Base-by-base conservation (phyloP, 2,329 filamentous ascomycete species). In the Triangularia setosa region DNA sequence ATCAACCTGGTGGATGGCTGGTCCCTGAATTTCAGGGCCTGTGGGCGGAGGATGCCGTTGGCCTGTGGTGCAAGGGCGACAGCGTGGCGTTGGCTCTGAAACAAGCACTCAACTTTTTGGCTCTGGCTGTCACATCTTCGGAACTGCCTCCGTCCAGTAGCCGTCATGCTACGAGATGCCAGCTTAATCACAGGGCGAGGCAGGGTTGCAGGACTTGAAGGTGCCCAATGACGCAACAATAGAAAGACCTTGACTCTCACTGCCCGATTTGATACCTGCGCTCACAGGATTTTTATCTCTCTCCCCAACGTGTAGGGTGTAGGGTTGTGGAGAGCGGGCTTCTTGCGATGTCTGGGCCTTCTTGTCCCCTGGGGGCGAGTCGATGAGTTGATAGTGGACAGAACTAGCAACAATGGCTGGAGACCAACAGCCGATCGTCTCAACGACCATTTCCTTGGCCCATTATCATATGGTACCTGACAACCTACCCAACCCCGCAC, bases 101-200 rank as follows among this genome's bases (percentile, higher is more conserved):
- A 60, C 58, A 52, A n/a, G 56, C 16, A 23, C 30, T 35, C 33
- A 59, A 33, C 57, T 44, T 40, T n/a, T 12, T n/a, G 4, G 40
- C n/a, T 21, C 40, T 48, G 28, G 40, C 23, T 25, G 57, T 59
- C 21, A 59, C 58, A 60, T 60, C 40, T 60, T 23, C 58, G 58
- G 40, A 60, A 44, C 6, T 53, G 58, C 40, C 5, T 60, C 58
- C 58, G 35, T 60, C 30, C 40, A 48, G 40, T 48, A 48, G 57
- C 33, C 30, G 16, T 35, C 57, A 59, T 59, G 57, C 24, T 11
- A 44, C 11, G 30, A 24, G 30, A 24, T 35, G 57, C 57, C 58
- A 59, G 40, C 40, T 18, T 7, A 48, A n/a, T 21, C 40, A 48
- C 40, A 40, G 27, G 58, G 35, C 35, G n/a, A n/a, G 44, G 58